phyloP scores from a whole-genome alignment of 1,284 basidiomycete species.

The Moesziomyces sp. region DNA sequence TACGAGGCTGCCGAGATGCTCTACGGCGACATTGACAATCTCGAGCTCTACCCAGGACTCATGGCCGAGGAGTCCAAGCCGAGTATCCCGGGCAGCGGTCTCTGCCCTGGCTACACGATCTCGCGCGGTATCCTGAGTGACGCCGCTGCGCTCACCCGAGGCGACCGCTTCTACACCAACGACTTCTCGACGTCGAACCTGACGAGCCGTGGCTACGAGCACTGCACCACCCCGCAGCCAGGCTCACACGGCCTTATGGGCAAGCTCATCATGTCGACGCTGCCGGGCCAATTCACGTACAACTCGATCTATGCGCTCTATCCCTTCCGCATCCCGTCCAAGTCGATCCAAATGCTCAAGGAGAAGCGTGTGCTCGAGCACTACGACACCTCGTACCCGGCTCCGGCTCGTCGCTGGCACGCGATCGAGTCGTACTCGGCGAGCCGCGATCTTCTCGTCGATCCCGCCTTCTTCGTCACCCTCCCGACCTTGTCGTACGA shows the following conservation, averaged over 20 bases:
- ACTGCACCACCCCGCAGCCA: conserved; percentile 32
- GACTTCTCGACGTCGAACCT: conserved; percentile 83
- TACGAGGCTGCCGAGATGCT: conserved; percentile 77
- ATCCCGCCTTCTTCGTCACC: conserved; percentile 34
- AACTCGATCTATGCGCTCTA: conserved; percentile 51
- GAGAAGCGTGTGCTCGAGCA: conserved; percentile 72
- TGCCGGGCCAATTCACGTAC: conserved; percentile 46
- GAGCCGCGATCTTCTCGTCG: conserved; percentile 38
- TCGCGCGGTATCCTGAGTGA: conserved; percentile 87
- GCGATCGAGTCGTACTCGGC: conserved; percentile 40
- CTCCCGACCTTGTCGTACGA: conserved; percentile 39
- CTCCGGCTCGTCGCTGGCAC: conserved; percentile 28
- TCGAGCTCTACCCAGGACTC: conserved; percentile 77
- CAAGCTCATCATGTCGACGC: conserved; percentile 47
- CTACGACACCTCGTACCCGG: conserved; percentile 69
- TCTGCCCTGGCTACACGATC: conserved; percentile 82
- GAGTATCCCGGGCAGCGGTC: conserved; percentile 78
- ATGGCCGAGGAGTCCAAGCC: conserved; percentile 79
- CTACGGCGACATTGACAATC: conserved; percentile 74
- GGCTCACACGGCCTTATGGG: conserved; percentile 41
- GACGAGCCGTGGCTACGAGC: conserved; percentile 70
- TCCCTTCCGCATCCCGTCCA: conserved; percentile 77
- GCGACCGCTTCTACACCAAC: conserved; percentile 83
- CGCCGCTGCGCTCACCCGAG: conserved; percentile 84
- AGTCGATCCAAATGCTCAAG: conserved; percentile 72